A percentile compares a stretch with the other conserved stretches of the same genome.
Conservation (phyloP, 352 stramenopile genomes). For the Globisporangium spiculum region DNA sequence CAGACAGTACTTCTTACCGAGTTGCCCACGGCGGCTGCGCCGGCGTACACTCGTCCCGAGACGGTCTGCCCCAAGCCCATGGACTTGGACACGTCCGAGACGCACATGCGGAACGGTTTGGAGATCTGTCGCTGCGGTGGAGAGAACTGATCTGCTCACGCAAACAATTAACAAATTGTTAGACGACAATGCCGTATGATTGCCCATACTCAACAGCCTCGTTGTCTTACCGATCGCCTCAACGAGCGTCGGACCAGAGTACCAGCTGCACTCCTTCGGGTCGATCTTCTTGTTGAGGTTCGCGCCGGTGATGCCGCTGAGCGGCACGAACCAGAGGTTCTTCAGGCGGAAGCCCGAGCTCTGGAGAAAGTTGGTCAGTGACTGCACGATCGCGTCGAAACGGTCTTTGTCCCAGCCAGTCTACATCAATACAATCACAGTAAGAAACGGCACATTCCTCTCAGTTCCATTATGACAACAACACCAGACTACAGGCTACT, state of each 20-base stretch:
- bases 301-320: conserved; percentile 83
- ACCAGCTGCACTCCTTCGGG: conserved; percentile 61
- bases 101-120: conserved; percentile 84
- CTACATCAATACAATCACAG: conserved; percentile 16
- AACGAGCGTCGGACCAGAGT: conserved; percentile 72
- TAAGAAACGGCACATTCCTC: not conserved
- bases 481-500: not conserved
- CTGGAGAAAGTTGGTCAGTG: conserved; percentile 73
- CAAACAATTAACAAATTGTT: conserved; percentile 3
- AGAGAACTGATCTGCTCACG: conserved; percentile 56
- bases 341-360: conserved; percentile 73
- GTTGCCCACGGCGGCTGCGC: conserved; percentile 59
- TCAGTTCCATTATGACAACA: not conserved
- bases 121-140: conserved; percentile 73
- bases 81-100: conserved; percentile 85
- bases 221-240: conserved; percentile 60
- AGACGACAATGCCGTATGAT: not conserved
- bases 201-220: not conserved
- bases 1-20: conserved; percentile 35
- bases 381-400: conserved; percentile 77
- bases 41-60: conserved; percentile 84
- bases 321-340: conserved; percentile 83
- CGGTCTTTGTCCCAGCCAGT: conserved; percentile 70
- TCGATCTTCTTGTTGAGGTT: conserved; percentile 75
- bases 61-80: conserved; percentile 80